Percentiles rank a stretch among this genome's conserved stretches.
Conservation (phyloP, 139 green algal species). For the Coccomyxa sp. region DNA sequence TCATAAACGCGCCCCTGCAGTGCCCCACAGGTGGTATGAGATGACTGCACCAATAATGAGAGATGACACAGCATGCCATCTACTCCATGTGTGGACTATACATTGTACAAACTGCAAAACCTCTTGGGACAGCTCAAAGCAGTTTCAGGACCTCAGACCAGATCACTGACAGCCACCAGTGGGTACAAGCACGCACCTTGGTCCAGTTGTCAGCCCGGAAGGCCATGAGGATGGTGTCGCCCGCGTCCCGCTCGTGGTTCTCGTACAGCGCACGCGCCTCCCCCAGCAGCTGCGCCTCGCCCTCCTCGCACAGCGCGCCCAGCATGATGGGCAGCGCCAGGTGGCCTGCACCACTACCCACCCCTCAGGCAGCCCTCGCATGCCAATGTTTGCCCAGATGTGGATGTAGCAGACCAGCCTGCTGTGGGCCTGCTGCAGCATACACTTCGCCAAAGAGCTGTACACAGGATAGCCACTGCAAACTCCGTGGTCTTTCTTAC, state of each 20-base stretch:
- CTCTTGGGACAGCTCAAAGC: too few relatives aligned
- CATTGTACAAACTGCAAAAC: neutral
- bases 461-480: too few relatives aligned
- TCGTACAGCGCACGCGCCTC: constrained; percentile 47
- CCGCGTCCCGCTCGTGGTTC: constrained; percentile 56
- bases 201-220: constrained; percentile 63
- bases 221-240: constrained; percentile 60
- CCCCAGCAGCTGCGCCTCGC: constrained; percentile 25
- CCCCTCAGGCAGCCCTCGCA: neutral
- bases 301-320: neutral
- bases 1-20: neutral
- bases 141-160: too few relatives aligned
- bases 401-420: too few relatives aligned
- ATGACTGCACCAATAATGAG: neutral
- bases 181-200: constrained; percentile 44
- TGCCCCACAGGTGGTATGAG: too few relatives aligned
- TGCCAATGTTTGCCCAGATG: too few relatives aligned
- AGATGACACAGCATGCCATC: too few relatives aligned
- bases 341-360: neutral
- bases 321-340: constrained; percentile 29
- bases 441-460: too few relatives aligned
- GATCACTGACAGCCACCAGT: neutral
- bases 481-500: neutral
- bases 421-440: too few relatives aligned
- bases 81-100: neutral